phyloP scores from a whole-genome alignment of 2,329 filamentous ascomycete genomes.

The Phaeosphaeriaceae sp. region DNA sequence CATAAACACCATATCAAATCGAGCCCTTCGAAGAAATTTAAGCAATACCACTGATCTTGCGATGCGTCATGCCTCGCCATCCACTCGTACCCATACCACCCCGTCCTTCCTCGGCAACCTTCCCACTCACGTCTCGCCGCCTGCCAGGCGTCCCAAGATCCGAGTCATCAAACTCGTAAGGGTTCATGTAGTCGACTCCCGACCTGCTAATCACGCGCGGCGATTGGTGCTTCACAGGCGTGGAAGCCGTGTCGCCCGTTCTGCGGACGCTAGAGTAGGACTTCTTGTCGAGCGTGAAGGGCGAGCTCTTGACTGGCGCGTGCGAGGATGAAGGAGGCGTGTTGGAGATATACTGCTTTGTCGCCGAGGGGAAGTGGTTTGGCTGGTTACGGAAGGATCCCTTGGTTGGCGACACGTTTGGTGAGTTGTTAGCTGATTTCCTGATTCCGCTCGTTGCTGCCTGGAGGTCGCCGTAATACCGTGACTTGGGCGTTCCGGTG shows the following conservation, averaged over 20 bases:
- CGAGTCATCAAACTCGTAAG: conserved; percentile 39
- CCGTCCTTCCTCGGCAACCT: conserved; percentile 74
- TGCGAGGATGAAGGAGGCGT: conserved; percentile 18
- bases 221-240: conserved; percentile 42
- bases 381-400: conserved; percentile 20
- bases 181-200: conserved; percentile 55
- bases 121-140: conserved; percentile 70
- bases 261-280: conserved; percentile 39
- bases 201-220: conserved; percentile 55
- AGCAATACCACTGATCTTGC: conserved; percentile 51
- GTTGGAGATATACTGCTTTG: conserved; percentile 41
- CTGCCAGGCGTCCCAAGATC: conserved; percentile 39
- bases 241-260: conserved; percentile 41
- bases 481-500: conserved; percentile 48
- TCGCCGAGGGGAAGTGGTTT: conserved; percentile 34
- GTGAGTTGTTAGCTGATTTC: conserved; percentile 31
- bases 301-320: conserved; percentile 22
- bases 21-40: conserved; percentile 11
- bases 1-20: background rate
- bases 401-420: conserved; percentile 32
- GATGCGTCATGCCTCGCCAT: conserved; percentile 43
- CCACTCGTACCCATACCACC: conserved; percentile 37
- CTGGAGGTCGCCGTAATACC: conserved; percentile 57
- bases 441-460: conserved; percentile 50
- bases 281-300: conserved; percentile 44